A percentile compares a stretch with the other conserved stretches of the same genome.
Conservation (phyloP, 176 grass and related monocot species). For the barley (Hordeum vulgare) region MorexV3_pseudomolecules_assembly NC_058520.1:499540214-499540713, state of each 20-base stretch:
- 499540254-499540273: background rate
- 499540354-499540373: conserved; percentile 13
- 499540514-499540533: background rate
- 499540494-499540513: background rate
- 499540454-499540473: background rate
- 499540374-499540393: background rate
- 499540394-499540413: background rate
- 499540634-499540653: background rate
- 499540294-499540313: conserved; percentile 32
- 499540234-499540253: background rate
- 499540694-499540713: conserved; percentile 92
- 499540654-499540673: background rate
- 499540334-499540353: conserved; percentile 96
- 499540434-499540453: background rate
- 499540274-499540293: background rate
- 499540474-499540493: background rate
- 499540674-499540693: conserved; percentile 1
- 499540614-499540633: conserved; percentile 6
- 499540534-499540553: background rate
- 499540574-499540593: background rate
- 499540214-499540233: conserved; percentile 27
- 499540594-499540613: background rate
- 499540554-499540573: background rate
- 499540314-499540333: conserved; percentile 73
- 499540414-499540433: background rate